Conservation (phyloP, 192 early-diverging fungal species). For the Obelidium mucronatum region DNA sequence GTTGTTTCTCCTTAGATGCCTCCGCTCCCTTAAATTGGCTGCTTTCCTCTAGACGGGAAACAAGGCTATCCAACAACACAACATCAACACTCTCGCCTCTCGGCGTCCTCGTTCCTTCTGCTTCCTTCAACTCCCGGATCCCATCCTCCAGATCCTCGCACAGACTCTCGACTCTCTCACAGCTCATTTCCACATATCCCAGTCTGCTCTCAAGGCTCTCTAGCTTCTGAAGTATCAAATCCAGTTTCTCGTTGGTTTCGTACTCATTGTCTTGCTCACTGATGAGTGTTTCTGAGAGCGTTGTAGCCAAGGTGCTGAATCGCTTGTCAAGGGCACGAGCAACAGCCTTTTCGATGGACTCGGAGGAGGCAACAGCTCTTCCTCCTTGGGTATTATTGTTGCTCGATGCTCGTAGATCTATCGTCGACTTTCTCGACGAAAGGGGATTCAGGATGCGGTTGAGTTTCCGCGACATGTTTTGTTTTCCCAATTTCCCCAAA, state of each 20-base stretch:
- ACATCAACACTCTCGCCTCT: background rate
- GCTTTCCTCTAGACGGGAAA: no score
- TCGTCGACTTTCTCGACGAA: no score
- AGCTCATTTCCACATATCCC: background rate
- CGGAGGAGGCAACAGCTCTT: no score
- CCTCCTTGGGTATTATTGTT: no score
- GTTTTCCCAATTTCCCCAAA: no score
- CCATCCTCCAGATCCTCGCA: background rate
- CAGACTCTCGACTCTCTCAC: background rate
- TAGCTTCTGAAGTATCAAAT: background rate
- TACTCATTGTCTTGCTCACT: background rate
- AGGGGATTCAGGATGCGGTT: no score
- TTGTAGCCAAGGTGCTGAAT: background rate
- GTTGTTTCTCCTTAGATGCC: no score
- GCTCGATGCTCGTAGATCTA: no score
- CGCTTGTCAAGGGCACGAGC: background rate
- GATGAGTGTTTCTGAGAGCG: background rate
- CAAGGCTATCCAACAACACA: no score
- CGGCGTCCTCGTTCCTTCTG: background rate
- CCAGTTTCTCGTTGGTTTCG: background rate
- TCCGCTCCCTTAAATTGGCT: no score
- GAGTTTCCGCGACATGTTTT: no score
- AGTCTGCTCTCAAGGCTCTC: background rate
- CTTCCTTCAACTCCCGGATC: background rate
- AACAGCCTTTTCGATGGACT: background rate